Evolutionary conservation across 139 green algal species (phyloP), one percentile per base, ranked within the genome.

Genomic region (Micractinium sp.): DNA sequence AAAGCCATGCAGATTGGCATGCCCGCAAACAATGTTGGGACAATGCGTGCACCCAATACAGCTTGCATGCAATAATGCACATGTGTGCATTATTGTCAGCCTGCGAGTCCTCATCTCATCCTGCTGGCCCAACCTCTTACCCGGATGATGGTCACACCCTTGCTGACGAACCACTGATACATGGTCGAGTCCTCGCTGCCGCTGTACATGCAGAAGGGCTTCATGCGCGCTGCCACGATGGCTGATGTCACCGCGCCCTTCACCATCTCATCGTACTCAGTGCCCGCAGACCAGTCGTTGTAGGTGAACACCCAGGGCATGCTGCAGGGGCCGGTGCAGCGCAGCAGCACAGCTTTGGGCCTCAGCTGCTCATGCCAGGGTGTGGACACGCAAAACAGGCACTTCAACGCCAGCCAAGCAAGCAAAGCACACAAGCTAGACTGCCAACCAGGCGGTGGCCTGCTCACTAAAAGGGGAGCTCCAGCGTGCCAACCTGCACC

Each of bases 241-340:
- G n/a, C 81, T 3, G 60, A 76, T 0, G 56, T 75, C 2, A 86
- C 81, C 3, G 81, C 81, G 9, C 31, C 81, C 81, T 86, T 86
- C 81, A 86, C 81, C 81, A 86, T 86, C 47, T 75, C 35, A 56
- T 86, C 81, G 18, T 86, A 86, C 60, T 86, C 81, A n/a, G 81
- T 86, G 56, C 81, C 81, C 1, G 81, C 35, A 23, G 81, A 86
- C 81, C 81, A 86, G 56, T 86, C 81, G 33, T 86, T 86, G 56
- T 86, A 86, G 15, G 81, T 86, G 56, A 86, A 86, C 56, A 86
- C 81, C 81, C 81, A 86, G 18, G 81, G 81, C 81, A 86, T 75
- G n/a, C 81, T 86, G 81, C 81, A 75, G 0, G 81, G 29, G 63
- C 7, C 63, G 63, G 63, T 2, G 2, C 20, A 27, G 63, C 63